Base-by-base conservation (phyloP, 495 filamentous ascomycete species). In the Daldinia caldariorum region DNA sequence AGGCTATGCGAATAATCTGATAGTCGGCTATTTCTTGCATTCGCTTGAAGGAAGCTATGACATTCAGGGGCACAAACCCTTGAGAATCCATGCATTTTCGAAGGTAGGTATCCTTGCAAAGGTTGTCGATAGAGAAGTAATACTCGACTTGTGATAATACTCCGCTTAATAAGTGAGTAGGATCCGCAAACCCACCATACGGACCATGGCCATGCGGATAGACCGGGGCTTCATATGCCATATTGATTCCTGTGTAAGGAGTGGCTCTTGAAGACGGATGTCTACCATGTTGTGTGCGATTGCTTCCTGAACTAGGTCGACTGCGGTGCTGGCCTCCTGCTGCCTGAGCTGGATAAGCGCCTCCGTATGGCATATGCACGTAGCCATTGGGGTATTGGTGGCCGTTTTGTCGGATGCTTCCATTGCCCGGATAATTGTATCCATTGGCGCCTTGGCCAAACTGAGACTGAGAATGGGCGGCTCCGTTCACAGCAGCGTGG, bases 111-210 rank as follows among this genome's bases (percentile, higher is more conserved):
- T 99, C 95, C 79, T 97, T 98, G 87, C 92, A 94, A 61, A 97
- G 87, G 77, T 98, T 98, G 70, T 98, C 93, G 8, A 97, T 85
- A 0, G 94, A 98, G 80, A 99, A 95, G 78, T 98, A 99, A 80
- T 98, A 98, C 72, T 96, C 92, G 79, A 97, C 80, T 78, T 97
- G 94, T 60, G 55, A 59, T 43, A 74, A 87, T 83, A 55, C 60
- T 29, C 59, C 66, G 47, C 47, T 58, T 29, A 90, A 81, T 14
- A 91, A 70, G 14, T 84, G 79, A 61, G 81, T 85, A 9, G 82
- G 83, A 62, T 88, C 88, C 74, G 87, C 77, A 68, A 85, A 90
- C 22, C 84, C 79, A 69, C 83, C 84, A 67, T 85, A 94, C 3
- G 89, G 89, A 35, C 87, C 72, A n/a, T 88, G 86, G 56, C 81